Evolutionary conservation across 345 rosid species (phyloP).

Genomic region (Durio zibethinus): DNA sequence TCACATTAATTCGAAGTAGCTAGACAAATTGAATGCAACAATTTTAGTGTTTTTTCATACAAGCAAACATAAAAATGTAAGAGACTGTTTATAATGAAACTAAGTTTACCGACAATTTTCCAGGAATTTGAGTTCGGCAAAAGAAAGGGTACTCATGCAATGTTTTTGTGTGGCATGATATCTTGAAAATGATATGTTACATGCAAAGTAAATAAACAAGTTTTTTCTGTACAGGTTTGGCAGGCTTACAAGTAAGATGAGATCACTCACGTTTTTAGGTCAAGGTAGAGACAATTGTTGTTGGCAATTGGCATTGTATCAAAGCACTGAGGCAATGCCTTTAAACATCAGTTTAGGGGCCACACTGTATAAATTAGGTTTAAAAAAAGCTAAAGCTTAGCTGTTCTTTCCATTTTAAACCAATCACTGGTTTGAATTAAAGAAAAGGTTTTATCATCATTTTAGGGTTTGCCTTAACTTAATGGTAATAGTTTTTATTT

Average conservation of each 20-base stretch:
- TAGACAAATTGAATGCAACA: background rate
- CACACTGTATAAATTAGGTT: constrained; percentile 17
- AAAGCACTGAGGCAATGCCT: constrained; percentile 26
- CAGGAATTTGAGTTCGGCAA: background rate
- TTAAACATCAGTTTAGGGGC: constrained; percentile 30
- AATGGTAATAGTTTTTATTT: background rate
- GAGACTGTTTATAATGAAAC: background rate
- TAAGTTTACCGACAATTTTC: background rate
- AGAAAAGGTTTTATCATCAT: constrained; percentile 35
- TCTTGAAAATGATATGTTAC: background rate
- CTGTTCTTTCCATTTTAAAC: constrained; percentile 48
- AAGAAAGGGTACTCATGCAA: background rate
- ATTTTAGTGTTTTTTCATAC: background rate
- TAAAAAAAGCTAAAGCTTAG: constrained; percentile 24
- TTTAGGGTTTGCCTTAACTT: constrained; percentile 29
- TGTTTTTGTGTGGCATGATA: background rate
- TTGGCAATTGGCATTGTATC: constrained; percentile 34
- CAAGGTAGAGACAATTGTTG: constrained; percentile 30
- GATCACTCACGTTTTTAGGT: constrained; percentile 35
- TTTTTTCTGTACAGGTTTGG: constrained; percentile 25
- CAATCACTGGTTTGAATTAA: constrained; percentile 36
- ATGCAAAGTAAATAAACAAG: too few species aligned
- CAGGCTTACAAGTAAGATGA: constrained; percentile 9
- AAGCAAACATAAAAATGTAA: background rate
- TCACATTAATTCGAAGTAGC: background rate